These are phyloP conservation scores for Lathyrus tuberosus DNA, from an alignment of 306 rosid species.

Conservation along the genomic window DNA sequence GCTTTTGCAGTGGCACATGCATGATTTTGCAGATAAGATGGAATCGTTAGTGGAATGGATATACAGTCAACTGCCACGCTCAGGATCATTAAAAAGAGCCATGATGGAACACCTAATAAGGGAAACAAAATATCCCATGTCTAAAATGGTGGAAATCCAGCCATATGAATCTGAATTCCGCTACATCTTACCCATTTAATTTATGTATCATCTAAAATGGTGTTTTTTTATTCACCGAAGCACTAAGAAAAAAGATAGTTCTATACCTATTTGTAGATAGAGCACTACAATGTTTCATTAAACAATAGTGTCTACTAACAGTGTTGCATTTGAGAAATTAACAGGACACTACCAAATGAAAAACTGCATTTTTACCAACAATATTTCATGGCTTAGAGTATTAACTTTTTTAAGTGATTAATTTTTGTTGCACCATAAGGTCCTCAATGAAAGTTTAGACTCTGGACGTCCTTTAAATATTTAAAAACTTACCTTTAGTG, in stretches of 20 bases:
- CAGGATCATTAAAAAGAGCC: slow-evolving; percentile 66
- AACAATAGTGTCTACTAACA: neutral
- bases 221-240: neutral
- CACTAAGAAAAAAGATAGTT: neutral
- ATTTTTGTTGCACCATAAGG: too few species aligned
- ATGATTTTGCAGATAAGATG: slow-evolving; percentile 83
- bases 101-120: slow-evolving; percentile 68
- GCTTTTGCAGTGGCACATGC: slow-evolving; percentile 84
- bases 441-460: too few species aligned
- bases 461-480: too few species aligned
- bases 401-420: too few species aligned
- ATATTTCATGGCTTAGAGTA: neutral
- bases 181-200: slow-evolving; percentile 56
- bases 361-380: too few species aligned
- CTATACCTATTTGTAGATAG: neutral
- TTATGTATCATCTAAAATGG: neutral
- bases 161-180: slow-evolving; percentile 80
- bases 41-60: slow-evolving; percentile 88
- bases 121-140: slow-evolving; percentile 56
- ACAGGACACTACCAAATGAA: too few species aligned
- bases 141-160: slow-evolving; percentile 72
- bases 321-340: neutral
- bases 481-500: neutral
- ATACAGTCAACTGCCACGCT: slow-evolving; percentile 81
- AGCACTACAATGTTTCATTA: neutral